These are phyloP conservation scores for Bidens hawaiensis DNA, from an alignment of 140 eudicot species.

Conservation along the genomic window DNA sequence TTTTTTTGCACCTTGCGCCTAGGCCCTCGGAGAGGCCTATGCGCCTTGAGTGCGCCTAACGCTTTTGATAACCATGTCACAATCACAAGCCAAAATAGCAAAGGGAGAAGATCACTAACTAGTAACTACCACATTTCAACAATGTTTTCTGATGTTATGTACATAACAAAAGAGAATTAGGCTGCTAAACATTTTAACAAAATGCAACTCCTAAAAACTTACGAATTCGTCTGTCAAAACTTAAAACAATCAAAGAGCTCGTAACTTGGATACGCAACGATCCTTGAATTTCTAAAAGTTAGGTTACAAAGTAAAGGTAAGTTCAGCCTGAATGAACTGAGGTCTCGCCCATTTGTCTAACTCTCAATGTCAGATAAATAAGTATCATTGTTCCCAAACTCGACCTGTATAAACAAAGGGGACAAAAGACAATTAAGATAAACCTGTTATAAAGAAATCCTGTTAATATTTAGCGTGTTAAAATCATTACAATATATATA, in stretches of 20 bases:
- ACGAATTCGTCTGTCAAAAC: slow-evolving; percentile 12
- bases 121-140: slow-evolving; percentile 20
- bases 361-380: slow-evolving; percentile 74
- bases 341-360: slow-evolving; percentile 55
- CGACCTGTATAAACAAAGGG: slow-evolving; percentile 46
- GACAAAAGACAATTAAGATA: no score
- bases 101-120: slow-evolving; percentile 15
- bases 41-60: no score
- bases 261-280: slow-evolving; percentile 3
- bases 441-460: no score
- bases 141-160: slow-evolving; percentile 20
- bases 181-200: slow-evolving; percentile 12
- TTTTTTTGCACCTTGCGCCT: no score
- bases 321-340: slow-evolving; percentile 28
- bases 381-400: slow-evolving; percentile 77
- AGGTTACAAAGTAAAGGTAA: slow-evolving; percentile 5
- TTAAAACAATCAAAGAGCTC: neutral
- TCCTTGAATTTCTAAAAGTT: neutral
- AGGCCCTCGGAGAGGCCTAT: no score
- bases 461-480: neutral
- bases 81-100: slow-evolving; percentile 8
- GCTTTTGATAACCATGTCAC: no score
- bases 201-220: slow-evolving; percentile 13
- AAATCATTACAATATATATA: neutral
- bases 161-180: slow-evolving; percentile 17